A percentile compares a stretch with the other conserved stretches of the same genome.
phyloP scores from a whole-genome alignment of 2,329 filamentous ascomycete species.

The Aspergillus sp. region DNA sequence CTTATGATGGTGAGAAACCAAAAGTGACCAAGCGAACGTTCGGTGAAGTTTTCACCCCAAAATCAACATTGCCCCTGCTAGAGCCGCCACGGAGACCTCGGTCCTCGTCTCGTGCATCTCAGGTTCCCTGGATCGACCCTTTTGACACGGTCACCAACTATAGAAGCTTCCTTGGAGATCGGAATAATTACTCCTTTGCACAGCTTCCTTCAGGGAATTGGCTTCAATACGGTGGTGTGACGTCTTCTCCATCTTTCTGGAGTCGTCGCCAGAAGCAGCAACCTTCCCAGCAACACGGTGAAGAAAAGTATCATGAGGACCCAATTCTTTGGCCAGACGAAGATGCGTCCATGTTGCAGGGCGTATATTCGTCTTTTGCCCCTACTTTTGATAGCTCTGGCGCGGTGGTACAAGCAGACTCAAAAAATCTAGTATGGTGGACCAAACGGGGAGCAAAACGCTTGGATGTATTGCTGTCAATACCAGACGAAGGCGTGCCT shows the following conservation, averaged over 20 bases:
- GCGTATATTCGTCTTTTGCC: slow-evolving; percentile 51
- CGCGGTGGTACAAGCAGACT: slow-evolving; percentile 42
- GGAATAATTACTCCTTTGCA: slow-evolving; percentile 42
- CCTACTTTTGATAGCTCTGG: slow-evolving; percentile 47
- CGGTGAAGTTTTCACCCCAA: slow-evolving; percentile 46
- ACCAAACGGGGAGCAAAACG: slow-evolving; percentile 40
- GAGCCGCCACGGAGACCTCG: slow-evolving; percentile 41
- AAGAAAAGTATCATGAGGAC: slow-evolving; percentile 28
- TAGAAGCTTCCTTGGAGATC: slow-evolving; percentile 35
- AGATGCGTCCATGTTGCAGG: slow-evolving; percentile 39
- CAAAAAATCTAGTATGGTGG: slow-evolving; percentile 49
- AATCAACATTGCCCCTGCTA: slow-evolving; percentile 36
- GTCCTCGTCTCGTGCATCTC: slow-evolving; percentile 32
- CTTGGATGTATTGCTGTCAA: slow-evolving; percentile 36
- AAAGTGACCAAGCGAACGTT: slow-evolving; percentile 39
- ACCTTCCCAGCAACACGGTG: slow-evolving; percentile 18
- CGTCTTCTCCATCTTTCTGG: slow-evolving; percentile 40
- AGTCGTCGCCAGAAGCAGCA: slow-evolving; percentile 37
- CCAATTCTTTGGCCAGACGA: slow-evolving; percentile 31
- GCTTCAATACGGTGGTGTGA: slow-evolving; percentile 43
- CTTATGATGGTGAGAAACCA: slow-evolving; percentile 42
- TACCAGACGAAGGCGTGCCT: slow-evolving; percentile 22
- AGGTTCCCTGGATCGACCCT: slow-evolving; percentile 41
- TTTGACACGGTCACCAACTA: slow-evolving; percentile 39
- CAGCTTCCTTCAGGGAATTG: slow-evolving; percentile 42